Conservation (phyloP, 2,329 filamentous ascomycete species). For the Nemania sp. region DNA sequence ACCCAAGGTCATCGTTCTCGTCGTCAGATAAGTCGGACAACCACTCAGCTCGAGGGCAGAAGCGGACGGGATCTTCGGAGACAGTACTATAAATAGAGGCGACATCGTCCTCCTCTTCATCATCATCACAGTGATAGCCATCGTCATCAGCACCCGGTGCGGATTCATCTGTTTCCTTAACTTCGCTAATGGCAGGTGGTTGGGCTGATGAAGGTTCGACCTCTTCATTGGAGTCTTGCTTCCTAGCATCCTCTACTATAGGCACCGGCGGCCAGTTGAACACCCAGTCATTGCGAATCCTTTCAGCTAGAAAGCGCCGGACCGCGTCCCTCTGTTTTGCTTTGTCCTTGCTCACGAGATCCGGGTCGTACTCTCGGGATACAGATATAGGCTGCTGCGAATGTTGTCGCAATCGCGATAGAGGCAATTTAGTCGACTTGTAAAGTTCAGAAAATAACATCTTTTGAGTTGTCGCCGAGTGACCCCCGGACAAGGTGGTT, state of each 20-base stretch:
- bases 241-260: not conserved
- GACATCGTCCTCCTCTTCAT: constrained; percentile 46
- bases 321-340: constrained; percentile 72
- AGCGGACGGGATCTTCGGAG: constrained; percentile 66
- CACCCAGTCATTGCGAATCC: constrained; percentile 70
- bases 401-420: constrained; percentile 63
- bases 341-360: constrained; percentile 72
- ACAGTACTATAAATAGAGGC: constrained; percentile 57
- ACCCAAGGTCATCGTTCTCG: constrained; percentile 58
- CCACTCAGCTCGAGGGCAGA: constrained; percentile 66
- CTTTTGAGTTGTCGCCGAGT: constrained; percentile 48
- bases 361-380: constrained; percentile 65
- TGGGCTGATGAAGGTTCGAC: constrained; percentile 7
- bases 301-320: constrained; percentile 64
- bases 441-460: constrained; percentile 73
- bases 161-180: constrained; percentile 42
- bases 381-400: constrained; percentile 46
- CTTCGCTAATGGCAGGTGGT: constrained; percentile 19
- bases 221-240: constrained; percentile 14
- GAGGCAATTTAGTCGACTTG: constrained; percentile 65
- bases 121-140: constrained; percentile 53
- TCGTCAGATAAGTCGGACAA: constrained; percentile 68
- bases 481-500: constrained; percentile 39
- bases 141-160: constrained; percentile 52
- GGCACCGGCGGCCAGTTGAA: constrained; percentile 65